Base-by-base conservation (phyloP, 345 rosid genomes). In the Eucalyptus lansdowneana region DNA sequence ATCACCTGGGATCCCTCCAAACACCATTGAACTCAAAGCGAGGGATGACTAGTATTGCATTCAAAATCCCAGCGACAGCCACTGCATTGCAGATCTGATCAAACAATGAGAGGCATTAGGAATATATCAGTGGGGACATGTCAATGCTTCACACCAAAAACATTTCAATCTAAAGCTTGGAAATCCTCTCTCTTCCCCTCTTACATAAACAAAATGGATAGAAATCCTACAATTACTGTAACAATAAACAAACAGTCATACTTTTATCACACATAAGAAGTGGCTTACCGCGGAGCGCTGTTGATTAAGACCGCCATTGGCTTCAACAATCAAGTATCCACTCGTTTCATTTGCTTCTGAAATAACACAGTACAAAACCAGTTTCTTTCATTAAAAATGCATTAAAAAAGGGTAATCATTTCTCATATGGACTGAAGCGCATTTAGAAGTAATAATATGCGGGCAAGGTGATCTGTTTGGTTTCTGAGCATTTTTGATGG, bases 231-330 rank as follows among this genome's bases (percentile, higher is more conserved):
- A 72, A 87, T 56, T 6, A 87, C 45, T 1, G 80, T 21, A 45
- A 87, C 24, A 53, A 72, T 40, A 34, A 72, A 45, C 42, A 14
- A 53, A 86, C 25, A 11, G 24, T 45, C 40, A 37, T 8, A 50
- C 42, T 31, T 22, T 53, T 58, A 45, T 29, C n/a, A 44, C 40
- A 47, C 19, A 42, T 86, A 72, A 45, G 81, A 50, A 87, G 86
- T 58, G 65, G 87, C 94, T 89, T 93, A 97, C 99, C 91, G 99
- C 98, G 14, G 99, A 94, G 37, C 99, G 99, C 89, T 97, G 99
- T 91, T 97, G 99, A 89, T 96, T 97, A 88, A 97, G 99, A 89
- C 99, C 99, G 6, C 99, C 99, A 93, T 97, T 97, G 60, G 99
- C 99, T 87, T 95, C 98, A 25, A 97, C 92, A 34, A 97, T 91